Evolutionary conservation across 352 stramenopile genomes (phyloP), one percentile per base, ranked within the genome.

Genomic region (Hyaloperonospora brassicae): DNA sequence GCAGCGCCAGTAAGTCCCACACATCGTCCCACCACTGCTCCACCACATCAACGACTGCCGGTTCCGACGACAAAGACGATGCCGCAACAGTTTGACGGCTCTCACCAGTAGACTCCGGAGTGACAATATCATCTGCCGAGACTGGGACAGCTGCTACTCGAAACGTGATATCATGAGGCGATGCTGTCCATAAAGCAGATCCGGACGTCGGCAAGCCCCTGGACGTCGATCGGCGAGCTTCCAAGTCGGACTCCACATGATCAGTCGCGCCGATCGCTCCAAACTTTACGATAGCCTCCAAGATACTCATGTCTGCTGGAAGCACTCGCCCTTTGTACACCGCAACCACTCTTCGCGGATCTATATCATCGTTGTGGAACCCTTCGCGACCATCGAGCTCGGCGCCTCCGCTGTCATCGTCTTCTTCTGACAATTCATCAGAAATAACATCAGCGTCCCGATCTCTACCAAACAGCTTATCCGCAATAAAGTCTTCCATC

Each of bases 401-500:
- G 27, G 59, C 57, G 2, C 71, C 70, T 25, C 73, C 57, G 5
- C 39, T 57, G 23, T 64, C 51, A 21, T 53, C 47, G 25, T 34
- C 51, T 34, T 46, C 13, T 1, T 50, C 50, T 42, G 63, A 41
- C 12, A 79, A 54, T 2, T 68, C 64, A 23, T 74, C 66, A 14
- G 82, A 44, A 9, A 69, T 72, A 4, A 63, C 72, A 21, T 63
- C 48, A 27, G 36, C 50, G 8, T 34, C 59, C 0, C 56, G 50
- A 8, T 53, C 50, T 2, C 61, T 57, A 2, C 75, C 77, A 59
- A 87, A 86, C 3, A 88, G 46, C 46, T 86, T 82, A 39, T 86
- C 80, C 7, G 56, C 52, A 9, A 90, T 84, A 53, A 88, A 90
- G 30, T 84, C 76, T 45, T 90, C 77, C 47, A 90, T 87, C 27